Evolutionary conservation across 371 early-diverging fungal genomes (phyloP).

Genomic region (Circinella umbellata): DNA sequence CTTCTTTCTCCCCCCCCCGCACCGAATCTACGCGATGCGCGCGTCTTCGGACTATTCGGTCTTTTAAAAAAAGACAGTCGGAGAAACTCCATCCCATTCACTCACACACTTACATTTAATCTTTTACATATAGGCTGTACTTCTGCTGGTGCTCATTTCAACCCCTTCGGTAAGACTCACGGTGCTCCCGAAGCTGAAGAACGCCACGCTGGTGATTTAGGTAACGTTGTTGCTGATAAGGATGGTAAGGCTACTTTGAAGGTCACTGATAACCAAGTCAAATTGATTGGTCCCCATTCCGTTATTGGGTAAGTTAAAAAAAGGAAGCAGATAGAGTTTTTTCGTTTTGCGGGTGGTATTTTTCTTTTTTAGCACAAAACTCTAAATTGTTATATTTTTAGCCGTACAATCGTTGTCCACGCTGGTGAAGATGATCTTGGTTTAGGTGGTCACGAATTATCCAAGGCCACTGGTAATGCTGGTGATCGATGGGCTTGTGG

Average conservation of each 20-base stretch:
- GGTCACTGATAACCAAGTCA: constrained; percentile 67
- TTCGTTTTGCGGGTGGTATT: too few species aligned
- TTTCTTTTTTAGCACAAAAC: constrained; percentile 13
- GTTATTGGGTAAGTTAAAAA: constrained; percentile 68
- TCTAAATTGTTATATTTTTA: constrained; percentile 41
- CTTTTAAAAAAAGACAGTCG: constrained; percentile 3
- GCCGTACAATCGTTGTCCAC: constrained; percentile 88
- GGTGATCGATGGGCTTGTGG: constrained; percentile 88
- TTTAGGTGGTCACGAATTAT: constrained; percentile 75
- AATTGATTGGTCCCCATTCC: constrained; percentile 80
- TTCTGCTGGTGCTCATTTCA: constrained; percentile 87
- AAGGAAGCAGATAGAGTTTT: too few species aligned
- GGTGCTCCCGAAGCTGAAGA: constrained; percentile 75
- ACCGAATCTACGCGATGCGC: not conserved
- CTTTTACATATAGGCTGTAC: constrained; percentile 60
- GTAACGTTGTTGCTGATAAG: constrained; percentile 72
- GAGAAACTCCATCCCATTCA: constrained; percentile 1
- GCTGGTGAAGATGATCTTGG: constrained; percentile 87
- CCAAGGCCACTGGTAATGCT: constrained; percentile 85
- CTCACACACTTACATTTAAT: not conserved
- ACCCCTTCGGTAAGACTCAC: constrained; percentile 81
- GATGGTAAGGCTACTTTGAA: constrained; percentile 66
- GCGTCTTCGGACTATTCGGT: constrained; percentile 6
- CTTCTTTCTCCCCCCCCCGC: not conserved
- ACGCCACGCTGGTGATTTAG: constrained; percentile 93